Percentiles rank a stretch among this genome's conserved stretches.
Conservation (phyloP, 768 basidiomycete species). For the Hortiboletus flavorubellus region DNA sequence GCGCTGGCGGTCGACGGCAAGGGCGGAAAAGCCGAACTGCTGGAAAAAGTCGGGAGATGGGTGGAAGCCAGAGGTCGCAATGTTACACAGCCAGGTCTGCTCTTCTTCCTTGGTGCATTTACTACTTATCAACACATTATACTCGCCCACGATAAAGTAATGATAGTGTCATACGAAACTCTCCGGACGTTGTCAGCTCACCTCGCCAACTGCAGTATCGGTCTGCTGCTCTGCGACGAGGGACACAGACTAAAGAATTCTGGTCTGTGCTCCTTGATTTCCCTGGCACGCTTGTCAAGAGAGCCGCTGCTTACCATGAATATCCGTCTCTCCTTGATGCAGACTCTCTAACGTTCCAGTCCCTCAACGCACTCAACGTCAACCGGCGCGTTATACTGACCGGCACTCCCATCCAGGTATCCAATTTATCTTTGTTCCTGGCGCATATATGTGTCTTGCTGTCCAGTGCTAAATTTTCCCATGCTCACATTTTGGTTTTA, state of each 20-base stretch:
- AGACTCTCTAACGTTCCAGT: conserved; percentile 88
- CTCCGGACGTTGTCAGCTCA: conserved; percentile 76
- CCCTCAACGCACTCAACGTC: conserved; percentile 79
- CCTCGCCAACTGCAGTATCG: conserved; percentile 77
- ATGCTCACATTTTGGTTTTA: conserved; percentile 28
- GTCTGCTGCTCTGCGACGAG: conserved; percentile 94
- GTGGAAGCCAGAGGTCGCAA: conserved; percentile 84
- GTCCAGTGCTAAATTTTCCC: neutral
- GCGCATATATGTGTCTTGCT: conserved; percentile 4
- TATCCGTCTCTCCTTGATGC: conserved; percentile 4
- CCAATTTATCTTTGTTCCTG: neutral
- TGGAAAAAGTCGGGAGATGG: conserved; percentile 84
- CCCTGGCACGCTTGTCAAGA: neutral
- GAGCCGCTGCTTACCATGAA: neutral
- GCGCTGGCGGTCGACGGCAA: conserved; percentile 91
- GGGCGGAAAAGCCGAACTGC: conserved; percentile 76
- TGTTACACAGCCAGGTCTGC: conserved; percentile 83
- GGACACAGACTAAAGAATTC: conserved; percentile 97
- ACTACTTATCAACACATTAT: neutral
- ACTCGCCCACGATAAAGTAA: conserved; percentile 50
- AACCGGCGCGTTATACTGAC: conserved; percentile 90
- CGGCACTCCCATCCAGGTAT: conserved; percentile 88
- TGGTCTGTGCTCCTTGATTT: conserved; percentile 44
- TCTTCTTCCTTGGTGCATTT: neutral
- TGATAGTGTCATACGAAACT: conserved; percentile 99